Evolutionary conservation across 108 stramenopile genomes (phyloP).

Genomic region (Cyclostephanos invisitatus): DNA sequence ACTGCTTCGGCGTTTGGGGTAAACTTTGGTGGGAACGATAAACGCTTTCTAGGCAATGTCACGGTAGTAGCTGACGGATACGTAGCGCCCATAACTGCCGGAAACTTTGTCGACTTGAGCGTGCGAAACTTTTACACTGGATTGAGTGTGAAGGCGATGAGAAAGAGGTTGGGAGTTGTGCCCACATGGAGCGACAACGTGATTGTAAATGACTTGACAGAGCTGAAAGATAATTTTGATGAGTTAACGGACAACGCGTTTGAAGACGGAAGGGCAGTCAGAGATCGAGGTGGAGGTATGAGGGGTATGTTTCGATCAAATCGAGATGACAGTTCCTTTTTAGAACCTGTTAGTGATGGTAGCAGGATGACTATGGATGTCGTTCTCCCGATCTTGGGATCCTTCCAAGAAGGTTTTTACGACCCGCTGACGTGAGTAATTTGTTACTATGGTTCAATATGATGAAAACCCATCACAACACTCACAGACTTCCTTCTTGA

Average conservation of each 20-base stretch:
- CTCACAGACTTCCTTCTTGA: background rate
- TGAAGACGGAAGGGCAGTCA: conserved; percentile 15
- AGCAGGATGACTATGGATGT: conserved; percentile 53
- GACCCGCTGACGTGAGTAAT: conserved; percentile 65
- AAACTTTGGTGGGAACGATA: conserved; percentile 24
- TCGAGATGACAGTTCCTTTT: conserved; percentile 21
- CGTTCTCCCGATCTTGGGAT: conserved; percentile 71
- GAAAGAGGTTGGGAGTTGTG: conserved; percentile 59
- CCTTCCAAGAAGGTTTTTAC: conserved; percentile 86
- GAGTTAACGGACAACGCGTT: conserved; percentile 45
- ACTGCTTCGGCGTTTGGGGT: conserved; percentile 28
- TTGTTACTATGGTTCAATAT: background rate
- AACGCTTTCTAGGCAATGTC: conserved; percentile 67
- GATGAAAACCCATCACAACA: background rate
- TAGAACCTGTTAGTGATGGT: conserved; percentile 27
- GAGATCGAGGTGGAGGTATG: conserved; percentile 9
- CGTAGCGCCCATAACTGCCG: conserved; percentile 82
- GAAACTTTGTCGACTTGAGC: conserved; percentile 80
- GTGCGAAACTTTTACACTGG: conserved; percentile 82
- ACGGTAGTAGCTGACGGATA: conserved; percentile 87
- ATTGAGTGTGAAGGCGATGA: conserved; percentile 64
- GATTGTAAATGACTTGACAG: conserved; percentile 51
- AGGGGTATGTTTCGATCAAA: conserved; percentile 31
- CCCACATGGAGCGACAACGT: conserved; percentile 48
- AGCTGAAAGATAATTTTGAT: conserved; percentile 53